Evolutionary conservation across 2,329 filamentous ascomycete genomes (phyloP), one percentile per base, ranked within the genome.

Genomic region (Aspergillus sp.): DNA sequence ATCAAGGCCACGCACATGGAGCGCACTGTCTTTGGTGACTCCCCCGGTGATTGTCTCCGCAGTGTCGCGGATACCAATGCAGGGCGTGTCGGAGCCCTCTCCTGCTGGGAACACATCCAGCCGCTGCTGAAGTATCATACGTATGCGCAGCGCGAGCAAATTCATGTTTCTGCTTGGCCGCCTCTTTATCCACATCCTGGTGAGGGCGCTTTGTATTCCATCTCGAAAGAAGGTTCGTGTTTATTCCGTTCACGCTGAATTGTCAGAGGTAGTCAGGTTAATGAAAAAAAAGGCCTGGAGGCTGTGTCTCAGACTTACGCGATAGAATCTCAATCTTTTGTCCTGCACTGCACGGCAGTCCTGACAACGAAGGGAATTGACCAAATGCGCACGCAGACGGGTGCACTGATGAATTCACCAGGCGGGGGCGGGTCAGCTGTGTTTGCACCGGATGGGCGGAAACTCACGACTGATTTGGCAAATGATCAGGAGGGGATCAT

Each of bases 1-100:
- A 71, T 83, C 61, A 83, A 83, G 65, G 76, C 80, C 0, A 83
- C 80, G 0, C 80, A 83, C 53, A 78, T 83, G 72, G 81, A 83
- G 64, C 74, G 79, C 0, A 79, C 78, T 2, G 60, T 83, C 15
- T 84, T 78, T 30, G 81, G 80, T 1, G 81, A 83, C 39, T 76
- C 75, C 0, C 66, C 67, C 0, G 76, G 71, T 1, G 64, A 72
- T 3, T 74, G 71, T 15, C 63, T 83, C 4, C 63, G 67, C 5
- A 76, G 69, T 34, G 80, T 82, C 2, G 74, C 68, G 0, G 70
- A 78, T 2, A 44, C 38, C 60, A 70, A 24, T 60, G 71, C 58
- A 73, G 78, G 76, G 2, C 58, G 63, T 4, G 72, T 82, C n/a
- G 80, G 80, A 2, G 70, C 67, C 1, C 66, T 83, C 0, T 73